Percentiles rank a stretch among this genome's conserved stretches.
These are phyloP conservation scores for Lablab purpureus DNA, from an alignment of 306 rosid species.

Conservation along the genomic window DNA sequence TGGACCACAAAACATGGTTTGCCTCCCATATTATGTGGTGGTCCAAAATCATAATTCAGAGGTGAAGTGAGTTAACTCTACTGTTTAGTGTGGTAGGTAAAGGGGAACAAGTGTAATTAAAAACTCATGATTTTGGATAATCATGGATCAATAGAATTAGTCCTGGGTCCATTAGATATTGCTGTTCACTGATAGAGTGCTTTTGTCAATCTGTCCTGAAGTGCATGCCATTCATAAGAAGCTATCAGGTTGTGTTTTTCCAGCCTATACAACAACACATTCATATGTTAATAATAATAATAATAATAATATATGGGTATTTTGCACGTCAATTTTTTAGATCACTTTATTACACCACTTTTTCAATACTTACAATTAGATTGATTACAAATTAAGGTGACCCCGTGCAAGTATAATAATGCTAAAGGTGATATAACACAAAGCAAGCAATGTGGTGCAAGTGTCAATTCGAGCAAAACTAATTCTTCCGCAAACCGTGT, in stretches of 20 bases:
- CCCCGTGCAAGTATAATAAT: slow-evolving; percentile 38
- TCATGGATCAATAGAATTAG: slow-evolving; percentile 32
- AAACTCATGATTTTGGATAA: slow-evolving; percentile 36
- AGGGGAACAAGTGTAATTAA: slow-evolving; percentile 35
- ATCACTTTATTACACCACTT: slow-evolving; percentile 28
- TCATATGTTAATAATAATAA: neutral
- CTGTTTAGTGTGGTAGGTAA: slow-evolving; percentile 34
- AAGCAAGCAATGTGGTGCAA: slow-evolving; percentile 1
- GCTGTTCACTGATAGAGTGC: neutral
- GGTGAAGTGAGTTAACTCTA: slow-evolving; percentile 14
- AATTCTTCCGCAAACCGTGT: slow-evolving; percentile 15
- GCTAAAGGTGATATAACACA: slow-evolving; percentile 29
- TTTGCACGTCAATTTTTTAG: slow-evolving; percentile 27
- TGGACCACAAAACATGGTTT: slow-evolving; percentile 44
- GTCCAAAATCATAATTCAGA: slow-evolving; percentile 44
- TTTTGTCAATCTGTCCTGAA: slow-evolving; percentile 31
- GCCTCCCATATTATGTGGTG: slow-evolving; percentile 1
- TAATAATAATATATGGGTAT: neutral
- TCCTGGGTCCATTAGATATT: slow-evolving; percentile 32
- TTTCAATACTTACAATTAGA: slow-evolving; percentile 33
- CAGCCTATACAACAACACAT: slow-evolving; percentile 12
- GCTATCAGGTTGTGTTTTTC: slow-evolving; percentile 24
- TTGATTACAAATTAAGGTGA: slow-evolving; percentile 43
- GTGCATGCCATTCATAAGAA: slow-evolving; percentile 26
- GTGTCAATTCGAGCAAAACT: slow-evolving; percentile 30